Evolutionary conservation across 2,329 filamentous ascomycete genomes (phyloP).

Genomic region (Lecanoromycetidae sp.): DNA sequence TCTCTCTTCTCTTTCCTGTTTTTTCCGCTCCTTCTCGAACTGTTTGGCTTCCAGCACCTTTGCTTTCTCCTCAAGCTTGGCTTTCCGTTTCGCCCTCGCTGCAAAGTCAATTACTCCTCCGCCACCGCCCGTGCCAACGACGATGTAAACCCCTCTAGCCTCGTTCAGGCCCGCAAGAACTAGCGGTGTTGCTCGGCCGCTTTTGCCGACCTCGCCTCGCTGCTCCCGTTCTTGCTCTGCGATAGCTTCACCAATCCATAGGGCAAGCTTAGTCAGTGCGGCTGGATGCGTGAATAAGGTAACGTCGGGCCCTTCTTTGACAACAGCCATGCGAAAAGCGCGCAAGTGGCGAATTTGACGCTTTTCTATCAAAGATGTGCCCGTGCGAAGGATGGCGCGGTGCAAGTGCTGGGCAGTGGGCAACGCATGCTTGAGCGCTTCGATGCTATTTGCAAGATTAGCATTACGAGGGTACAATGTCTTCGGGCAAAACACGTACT

Average conservation of each 20-base stretch:
- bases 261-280: conserved; percentile 79
- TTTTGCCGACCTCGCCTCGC: conserved; percentile 55
- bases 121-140: conserved; percentile 84
- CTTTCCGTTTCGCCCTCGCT: conserved; percentile 55
- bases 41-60: conserved; percentile 52
- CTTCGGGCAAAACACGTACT: conserved; percentile 32
- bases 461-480: conserved; percentile 45
- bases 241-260: conserved; percentile 90
- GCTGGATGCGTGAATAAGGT: conserved; percentile 86
- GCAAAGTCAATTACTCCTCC: conserved; percentile 58
- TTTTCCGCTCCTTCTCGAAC: conserved; percentile 48
- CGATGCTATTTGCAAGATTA: conserved; percentile 48
- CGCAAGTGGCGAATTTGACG: conserved; percentile 84
- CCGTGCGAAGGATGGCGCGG: conserved; percentile 83
- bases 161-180: conserved; percentile 88
- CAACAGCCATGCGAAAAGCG: conserved; percentile 87
- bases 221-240: conserved; percentile 73
- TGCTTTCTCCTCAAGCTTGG: conserved; percentile 47
- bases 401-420: conserved; percentile 80
- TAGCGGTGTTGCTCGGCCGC: conserved; percentile 65
- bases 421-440: conserved; percentile 62
- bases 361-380: conserved; percentile 82
- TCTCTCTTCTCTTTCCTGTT: conserved; percentile 44
- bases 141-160: conserved; percentile 71
- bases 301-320: conserved; percentile 88